Conservation (phyloP, 345 rosid genomes). For the Ailanthus altissimus region DNA sequence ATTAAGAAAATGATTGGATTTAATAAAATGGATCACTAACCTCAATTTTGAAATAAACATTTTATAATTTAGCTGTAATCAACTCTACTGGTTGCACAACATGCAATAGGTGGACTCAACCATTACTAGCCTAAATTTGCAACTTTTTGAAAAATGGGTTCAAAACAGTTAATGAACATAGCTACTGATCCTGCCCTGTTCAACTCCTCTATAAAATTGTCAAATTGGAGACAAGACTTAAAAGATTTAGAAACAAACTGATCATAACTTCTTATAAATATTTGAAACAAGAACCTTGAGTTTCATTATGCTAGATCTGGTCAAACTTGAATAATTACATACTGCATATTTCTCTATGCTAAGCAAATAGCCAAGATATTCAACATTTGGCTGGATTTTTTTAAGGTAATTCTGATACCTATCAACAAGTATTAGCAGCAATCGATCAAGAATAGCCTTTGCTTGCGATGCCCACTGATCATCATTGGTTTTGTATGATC, state of each 20-base stretch:
- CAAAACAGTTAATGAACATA: slow-evolving; percentile 34
- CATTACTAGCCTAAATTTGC: slow-evolving; percentile 47
- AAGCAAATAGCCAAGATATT: slow-evolving; percentile 45
- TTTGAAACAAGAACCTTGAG: slow-evolving; percentile 6
- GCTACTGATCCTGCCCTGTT: slow-evolving; percentile 38
- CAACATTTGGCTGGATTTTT: slow-evolving; percentile 39
- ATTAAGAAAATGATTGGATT: not conserved
- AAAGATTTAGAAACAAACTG: not conserved
- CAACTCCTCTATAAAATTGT: slow-evolving; percentile 41
- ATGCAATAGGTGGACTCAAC: not conserved
- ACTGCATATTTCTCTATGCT: slow-evolving; percentile 36
- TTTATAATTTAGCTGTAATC: not conserved
- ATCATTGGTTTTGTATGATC: slow-evolving; percentile 34
- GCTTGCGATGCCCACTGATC: slow-evolving; percentile 46
- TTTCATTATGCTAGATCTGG: not conserved
- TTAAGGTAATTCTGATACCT: slow-evolving; percentile 32
- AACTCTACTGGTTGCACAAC: not conserved
- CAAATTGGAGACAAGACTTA: slow-evolving; percentile 26
- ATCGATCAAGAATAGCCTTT: slow-evolving; percentile 44
- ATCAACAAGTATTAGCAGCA: slow-evolving; percentile 38
- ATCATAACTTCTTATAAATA: not conserved
- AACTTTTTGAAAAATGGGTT: slow-evolving; percentile 36
- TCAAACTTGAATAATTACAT: slow-evolving; percentile 17
- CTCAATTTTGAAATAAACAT: not conserved
- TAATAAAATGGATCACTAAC: slow-evolving; percentile 1